Evolutionary conservation across 805 yeast genomes (phyloP).

Genomic region (Blastobotrys robertii): DNA sequence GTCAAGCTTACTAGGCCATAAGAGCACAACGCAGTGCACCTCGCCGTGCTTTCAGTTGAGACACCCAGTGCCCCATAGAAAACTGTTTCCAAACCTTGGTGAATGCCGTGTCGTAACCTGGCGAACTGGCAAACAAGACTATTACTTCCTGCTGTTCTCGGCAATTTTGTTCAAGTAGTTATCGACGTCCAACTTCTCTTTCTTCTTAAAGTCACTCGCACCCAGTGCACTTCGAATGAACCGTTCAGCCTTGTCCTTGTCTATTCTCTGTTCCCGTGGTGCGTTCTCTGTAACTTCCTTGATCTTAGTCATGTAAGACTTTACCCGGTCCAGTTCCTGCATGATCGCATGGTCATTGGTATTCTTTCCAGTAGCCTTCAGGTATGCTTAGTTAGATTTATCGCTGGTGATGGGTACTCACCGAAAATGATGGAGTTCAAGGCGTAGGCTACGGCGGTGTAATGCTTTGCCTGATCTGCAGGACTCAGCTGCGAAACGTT

Average conservation of each 20-base stretch:
- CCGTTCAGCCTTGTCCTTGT: constrained; percentile 36
- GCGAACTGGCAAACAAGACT: too few species aligned
- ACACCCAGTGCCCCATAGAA: constrained; percentile 13
- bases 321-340: constrained; percentile 57
- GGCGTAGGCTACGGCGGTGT: constrained; percentile 15
- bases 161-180: not conserved
- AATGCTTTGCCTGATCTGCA: constrained; percentile 16
- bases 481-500: constrained; percentile 5
- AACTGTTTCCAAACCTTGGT: not conserved
- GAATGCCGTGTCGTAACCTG: constrained; percentile 6
- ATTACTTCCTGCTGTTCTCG: not conserved
- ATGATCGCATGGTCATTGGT: constrained; percentile 51
- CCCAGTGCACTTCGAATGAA: constrained; percentile 40
- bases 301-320: constrained; percentile 53
- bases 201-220: not conserved
- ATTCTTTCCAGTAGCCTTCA: constrained; percentile 50
- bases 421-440: constrained; percentile 17
- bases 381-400: constrained; percentile 21
- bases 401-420: constrained; percentile 4
- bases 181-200: not conserved
- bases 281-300: constrained; percentile 24
- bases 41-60: too few species aligned
- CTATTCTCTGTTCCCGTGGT: constrained; percentile 14
- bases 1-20: too few species aligned
- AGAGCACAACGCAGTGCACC: too few species aligned